Conservation (phyloP, 352 stramenopile genomes). For the Pythium apleroticum region DNA sequence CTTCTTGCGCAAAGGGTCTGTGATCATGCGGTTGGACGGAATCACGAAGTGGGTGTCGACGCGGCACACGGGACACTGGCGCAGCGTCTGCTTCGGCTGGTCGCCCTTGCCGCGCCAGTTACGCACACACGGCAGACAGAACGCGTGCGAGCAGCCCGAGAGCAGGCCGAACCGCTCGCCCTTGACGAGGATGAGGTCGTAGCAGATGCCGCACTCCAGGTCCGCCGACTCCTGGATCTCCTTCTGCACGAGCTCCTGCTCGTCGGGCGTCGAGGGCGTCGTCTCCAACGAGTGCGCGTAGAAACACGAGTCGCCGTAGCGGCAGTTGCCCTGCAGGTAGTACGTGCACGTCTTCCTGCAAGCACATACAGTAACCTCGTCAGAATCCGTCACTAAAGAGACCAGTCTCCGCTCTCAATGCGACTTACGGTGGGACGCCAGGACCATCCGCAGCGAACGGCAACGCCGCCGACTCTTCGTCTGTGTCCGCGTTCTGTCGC, state of each 20-base stretch:
- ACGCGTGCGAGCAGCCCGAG: slow-evolving; percentile 77
- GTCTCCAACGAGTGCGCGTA: slow-evolving; percentile 69
- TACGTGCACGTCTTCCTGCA: slow-evolving; percentile 80
- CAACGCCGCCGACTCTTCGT: slow-evolving; percentile 31
- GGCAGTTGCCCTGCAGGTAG: slow-evolving; percentile 75
- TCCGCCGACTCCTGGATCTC: slow-evolving; percentile 65
- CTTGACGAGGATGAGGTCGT: slow-evolving; percentile 72
- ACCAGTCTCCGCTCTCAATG: slow-evolving; percentile 9
- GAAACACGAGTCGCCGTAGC: slow-evolving; percentile 81
- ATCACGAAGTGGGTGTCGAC: slow-evolving; percentile 84
- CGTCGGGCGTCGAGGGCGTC: slow-evolving; percentile 41
- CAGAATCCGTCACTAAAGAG: neutral
- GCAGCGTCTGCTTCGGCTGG: slow-evolving; percentile 77
- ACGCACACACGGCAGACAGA: slow-evolving; percentile 82
- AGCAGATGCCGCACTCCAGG: slow-evolving; percentile 87
- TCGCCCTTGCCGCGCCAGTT: slow-evolving; percentile 68
- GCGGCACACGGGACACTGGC: slow-evolving; percentile 75
- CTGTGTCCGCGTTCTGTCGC: slow-evolving; percentile 38
- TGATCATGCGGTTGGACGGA: slow-evolving; percentile 80
- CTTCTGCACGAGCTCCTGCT: slow-evolving; percentile 54
- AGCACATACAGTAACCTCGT: slow-evolving; percentile 3
- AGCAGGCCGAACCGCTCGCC: slow-evolving; percentile 82
- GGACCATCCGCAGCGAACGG: slow-evolving; percentile 40
- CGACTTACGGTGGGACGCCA: slow-evolving; percentile 54
- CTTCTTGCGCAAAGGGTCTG: slow-evolving; percentile 60